A percentile compares a stretch with the other conserved stretches of the same genome.
Evolutionary conservation across 228 moss, liverwort and hornwort genomes (phyloP).

Genomic region (Sphagnum fallax): DNA sequence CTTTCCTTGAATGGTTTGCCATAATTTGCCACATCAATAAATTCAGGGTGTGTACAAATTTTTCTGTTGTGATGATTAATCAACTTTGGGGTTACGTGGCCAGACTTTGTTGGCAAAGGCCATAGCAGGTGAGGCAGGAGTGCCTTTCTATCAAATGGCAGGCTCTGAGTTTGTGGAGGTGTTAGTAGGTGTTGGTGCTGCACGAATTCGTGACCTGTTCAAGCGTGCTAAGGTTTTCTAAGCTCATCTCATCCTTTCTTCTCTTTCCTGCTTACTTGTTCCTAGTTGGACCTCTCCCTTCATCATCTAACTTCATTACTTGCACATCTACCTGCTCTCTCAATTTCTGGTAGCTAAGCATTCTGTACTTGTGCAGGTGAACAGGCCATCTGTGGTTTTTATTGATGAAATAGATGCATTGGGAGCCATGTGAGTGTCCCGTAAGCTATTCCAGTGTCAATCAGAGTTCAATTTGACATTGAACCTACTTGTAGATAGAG

Average conservation of each 20-base stretch:
- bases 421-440: conserved; percentile 62
- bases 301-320: not conserved
- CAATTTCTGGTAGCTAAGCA: not conserved
- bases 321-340: not conserved
- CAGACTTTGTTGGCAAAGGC: conserved; percentile 93
- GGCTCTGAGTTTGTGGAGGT: conserved; percentile 99
- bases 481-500: too few species aligned
- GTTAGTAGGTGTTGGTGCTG: conserved; percentile 92
- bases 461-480: too few species aligned
- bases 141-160: conserved; percentile 99
- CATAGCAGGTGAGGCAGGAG: conserved; percentile 96
- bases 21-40: too few species aligned
- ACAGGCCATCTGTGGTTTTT: conserved; percentile 91
- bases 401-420: conserved; percentile 98
- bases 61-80: too few species aligned
- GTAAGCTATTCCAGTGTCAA: too few species aligned
- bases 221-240: conserved; percentile 73
- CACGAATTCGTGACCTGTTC: conserved; percentile 92
- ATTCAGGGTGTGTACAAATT: too few species aligned
- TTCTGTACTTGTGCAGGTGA: conserved; percentile 23
- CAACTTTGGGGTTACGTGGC: too few species aligned
- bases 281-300: not conserved
- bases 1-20: not conserved
- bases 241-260: not conserved
- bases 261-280: not conserved